phyloP scores from a whole-genome alignment of 768 basidiomycete species.

The Psilocybe subaeruginosa region DNA sequence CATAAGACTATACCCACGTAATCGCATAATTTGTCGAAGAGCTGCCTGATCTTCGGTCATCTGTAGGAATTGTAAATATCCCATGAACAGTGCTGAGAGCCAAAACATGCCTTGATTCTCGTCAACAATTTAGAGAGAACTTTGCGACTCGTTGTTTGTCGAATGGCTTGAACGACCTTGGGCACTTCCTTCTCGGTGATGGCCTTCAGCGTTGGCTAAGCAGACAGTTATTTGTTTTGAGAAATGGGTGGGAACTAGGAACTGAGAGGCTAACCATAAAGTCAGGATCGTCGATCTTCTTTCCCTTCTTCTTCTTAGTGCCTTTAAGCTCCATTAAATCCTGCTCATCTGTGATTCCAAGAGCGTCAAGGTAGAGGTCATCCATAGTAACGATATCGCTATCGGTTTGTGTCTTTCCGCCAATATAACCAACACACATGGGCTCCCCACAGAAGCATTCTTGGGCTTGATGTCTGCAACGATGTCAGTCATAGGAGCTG shows the following conservation, averaged over 20 bases:
- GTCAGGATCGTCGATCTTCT: conserved; percentile 90
- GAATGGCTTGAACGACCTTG: conserved; percentile 89
- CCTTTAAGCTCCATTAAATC: conserved; percentile 86
- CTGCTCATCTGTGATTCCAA: conserved; percentile 93
- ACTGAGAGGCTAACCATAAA: conserved; percentile 63
- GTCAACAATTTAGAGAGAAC: conserved; percentile 83
- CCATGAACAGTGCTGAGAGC: not conserved
- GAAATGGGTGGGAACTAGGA: conserved; percentile 3
- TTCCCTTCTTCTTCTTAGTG: conserved; percentile 90
- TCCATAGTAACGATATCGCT: conserved; percentile 95
- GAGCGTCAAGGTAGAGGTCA: conserved; percentile 91
- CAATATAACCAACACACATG: conserved; percentile 94
- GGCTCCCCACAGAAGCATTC: conserved; percentile 94
- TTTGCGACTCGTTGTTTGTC: conserved; percentile 83
- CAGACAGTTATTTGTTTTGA: conserved; percentile 4
- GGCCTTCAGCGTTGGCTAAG: conserved; percentile 76
- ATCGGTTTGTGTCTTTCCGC: conserved; percentile 98
- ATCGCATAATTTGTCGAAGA: conserved; percentile 82
- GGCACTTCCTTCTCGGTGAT: conserved; percentile 81
- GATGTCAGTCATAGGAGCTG: not conserved
- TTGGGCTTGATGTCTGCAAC: conserved; percentile 86
- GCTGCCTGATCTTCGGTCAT: conserved; percentile 83
- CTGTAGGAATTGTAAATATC: conserved; percentile 39
- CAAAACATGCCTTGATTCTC: conserved; percentile 72
- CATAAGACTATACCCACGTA: conserved; percentile 94